Evolutionary conservation across 192 early-diverging fungal genomes (phyloP), one percentile per base, ranked within the genome.

Genomic region (Powellomyces hirtus): DNA sequence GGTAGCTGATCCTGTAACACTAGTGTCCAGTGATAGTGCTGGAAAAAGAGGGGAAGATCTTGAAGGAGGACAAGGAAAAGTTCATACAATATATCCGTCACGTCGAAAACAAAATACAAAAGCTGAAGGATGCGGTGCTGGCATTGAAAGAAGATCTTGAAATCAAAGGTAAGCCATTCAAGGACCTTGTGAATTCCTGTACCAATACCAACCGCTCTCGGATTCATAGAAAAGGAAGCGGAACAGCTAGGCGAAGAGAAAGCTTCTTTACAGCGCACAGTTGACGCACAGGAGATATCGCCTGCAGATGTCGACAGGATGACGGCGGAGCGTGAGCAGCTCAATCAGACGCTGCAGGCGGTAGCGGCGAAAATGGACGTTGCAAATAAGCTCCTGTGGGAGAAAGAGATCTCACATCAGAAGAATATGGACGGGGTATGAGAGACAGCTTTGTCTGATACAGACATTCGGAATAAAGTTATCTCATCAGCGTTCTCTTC

Each of bases 271-370:
- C 82, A 87, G 62, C 45, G 64, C n/a, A 78, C 80, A 11, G 90
- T 92, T 10, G 90, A 92, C 56, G 72, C 75, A 53, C 91, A 92
- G 72, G 86, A 89, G 68, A 87, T 92, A 35, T 87, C 84, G 29
- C 86, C 89, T 37, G 86, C 87, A 31, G 91, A 92, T 75, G 86
- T 91, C 29, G 91, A 92, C 61, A 81, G 90, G 22, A 92, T 92
- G 90, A 89, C 82, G 51, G 81, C 85, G 30, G 91, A 92, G 74
- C 78, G 86, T 35, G 89, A 90, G 53, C 84, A 87, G 74, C 78
- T 92, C 7, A 52, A 75, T 20, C 77, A 81, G 42, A 77, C 75
- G 4, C 76, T 90, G 37, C 74, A 84, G 51, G 64, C 46, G 3
- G 59, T 84, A 14, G 79, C 84, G 37, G 70, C 49, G 8, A 86